Percentiles rank a stretch among this genome's conserved stretches.
These are phyloP conservation scores for Xylaria digitata DNA, from an alignment of 2,329 filamentous ascomycete species.

Conservation along the genomic window DNA sequence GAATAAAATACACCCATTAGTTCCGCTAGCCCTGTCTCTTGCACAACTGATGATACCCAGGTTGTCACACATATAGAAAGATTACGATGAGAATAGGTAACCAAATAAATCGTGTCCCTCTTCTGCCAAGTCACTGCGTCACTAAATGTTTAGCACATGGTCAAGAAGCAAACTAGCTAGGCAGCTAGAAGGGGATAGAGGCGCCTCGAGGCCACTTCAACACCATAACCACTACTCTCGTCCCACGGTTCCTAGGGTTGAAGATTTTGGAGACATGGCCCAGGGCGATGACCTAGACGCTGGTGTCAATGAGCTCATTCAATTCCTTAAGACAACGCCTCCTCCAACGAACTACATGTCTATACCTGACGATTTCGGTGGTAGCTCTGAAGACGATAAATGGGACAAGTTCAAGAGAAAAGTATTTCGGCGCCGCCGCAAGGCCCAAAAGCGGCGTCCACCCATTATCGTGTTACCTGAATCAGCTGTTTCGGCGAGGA, in stretches of 20 bases:
- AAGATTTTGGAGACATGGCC: constrained; percentile 50
- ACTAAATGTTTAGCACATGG: constrained; percentile 36
- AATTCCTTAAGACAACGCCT: constrained; percentile 61
- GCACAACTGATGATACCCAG: constrained; percentile 40
- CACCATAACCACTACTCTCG: constrained; percentile 29
- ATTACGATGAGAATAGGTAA: constrained; percentile 31
- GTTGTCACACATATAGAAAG: constrained; percentile 28
- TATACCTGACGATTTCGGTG: constrained; percentile 50
- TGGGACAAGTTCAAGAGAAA: constrained; percentile 59
- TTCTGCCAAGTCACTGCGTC: constrained; percentile 33
- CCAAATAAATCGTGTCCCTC: constrained; percentile 16
- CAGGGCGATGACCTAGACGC: constrained; percentile 43
- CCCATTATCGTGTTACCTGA: constrained; percentile 61
- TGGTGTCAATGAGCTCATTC: constrained; percentile 32
- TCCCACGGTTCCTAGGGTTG: constrained; percentile 35
- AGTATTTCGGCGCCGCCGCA: constrained; percentile 55
- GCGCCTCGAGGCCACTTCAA: constrained; percentile 6
- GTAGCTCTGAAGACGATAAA: constrained; percentile 47
- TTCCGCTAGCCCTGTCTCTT: constrained; percentile 24
- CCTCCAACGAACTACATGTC: constrained; percentile 64
- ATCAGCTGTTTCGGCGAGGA: constrained; percentile 65
- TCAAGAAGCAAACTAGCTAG: constrained; percentile 24
- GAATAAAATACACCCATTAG: constrained; percentile 25
- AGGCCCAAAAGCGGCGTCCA: constrained; percentile 44
- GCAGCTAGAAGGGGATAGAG: constrained; percentile 18